A percentile compares a stretch with the other conserved stretches of the same genome.
Conservation (phyloP, 1,284 basidiomycete species). For the Heliocybe sulcata region DNA sequence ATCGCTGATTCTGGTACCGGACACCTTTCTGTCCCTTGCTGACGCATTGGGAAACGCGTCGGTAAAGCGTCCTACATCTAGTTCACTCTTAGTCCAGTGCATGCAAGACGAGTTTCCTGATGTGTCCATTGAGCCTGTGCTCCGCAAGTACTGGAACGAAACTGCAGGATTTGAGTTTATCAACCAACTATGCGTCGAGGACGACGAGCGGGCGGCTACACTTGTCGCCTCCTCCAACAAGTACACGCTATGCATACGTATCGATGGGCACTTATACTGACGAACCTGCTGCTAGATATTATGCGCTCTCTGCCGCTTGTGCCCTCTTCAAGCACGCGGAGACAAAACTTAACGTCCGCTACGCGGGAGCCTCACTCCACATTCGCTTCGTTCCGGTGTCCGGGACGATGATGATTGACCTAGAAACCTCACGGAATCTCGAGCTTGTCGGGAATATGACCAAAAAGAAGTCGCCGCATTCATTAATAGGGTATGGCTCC, state of each 20-base stretch:
- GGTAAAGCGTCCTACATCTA: slow-evolving; percentile 34
- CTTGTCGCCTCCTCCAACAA: slow-evolving; percentile 72
- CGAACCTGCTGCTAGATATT: slow-evolving; percentile 51
- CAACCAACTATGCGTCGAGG: slow-evolving; percentile 68
- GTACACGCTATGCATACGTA: slow-evolving; percentile 35
- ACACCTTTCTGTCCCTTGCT: slow-evolving; percentile 58
- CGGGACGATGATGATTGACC: slow-evolving; percentile 91
- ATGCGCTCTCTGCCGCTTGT: slow-evolving; percentile 76
- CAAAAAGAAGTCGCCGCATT: slow-evolving; percentile 55
- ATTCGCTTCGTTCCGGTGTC: slow-evolving; percentile 76
- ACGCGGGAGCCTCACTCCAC: slow-evolving; percentile 64
- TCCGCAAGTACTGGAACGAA: slow-evolving; percentile 80
- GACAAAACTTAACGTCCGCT: slow-evolving; percentile 57
- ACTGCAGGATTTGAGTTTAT: slow-evolving; percentile 71
- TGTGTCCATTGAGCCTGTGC: slow-evolving; percentile 57
- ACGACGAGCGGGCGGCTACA: slow-evolving; percentile 69
- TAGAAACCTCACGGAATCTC: slow-evolving; percentile 79
- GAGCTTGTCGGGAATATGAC: slow-evolving; percentile 79
- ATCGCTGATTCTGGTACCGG: slow-evolving; percentile 67
- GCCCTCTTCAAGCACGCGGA: slow-evolving; percentile 84
- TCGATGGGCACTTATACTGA: not conserved
- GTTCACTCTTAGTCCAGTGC: slow-evolving; percentile 63
- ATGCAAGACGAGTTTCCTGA: slow-evolving; percentile 72
- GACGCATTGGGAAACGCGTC: slow-evolving; percentile 39
- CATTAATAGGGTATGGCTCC: slow-evolving; percentile 61